phyloP scores from a whole-genome alignment of 345 rosid genomes.

The Lumnitzera littorea region DNA sequence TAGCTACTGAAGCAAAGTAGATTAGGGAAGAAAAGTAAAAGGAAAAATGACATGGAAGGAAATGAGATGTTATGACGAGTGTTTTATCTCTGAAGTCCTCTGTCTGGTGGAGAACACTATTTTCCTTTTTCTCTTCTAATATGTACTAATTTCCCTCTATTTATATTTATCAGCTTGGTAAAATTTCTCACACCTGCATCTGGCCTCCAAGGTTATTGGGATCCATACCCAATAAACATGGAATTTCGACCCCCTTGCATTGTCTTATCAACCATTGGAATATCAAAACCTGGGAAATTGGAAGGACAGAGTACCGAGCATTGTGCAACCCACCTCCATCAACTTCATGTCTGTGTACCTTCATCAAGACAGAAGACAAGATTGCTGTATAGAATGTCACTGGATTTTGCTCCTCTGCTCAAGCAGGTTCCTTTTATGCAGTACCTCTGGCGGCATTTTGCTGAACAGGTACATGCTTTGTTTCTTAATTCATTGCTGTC shows the following conservation, averaged over 20 bases:
- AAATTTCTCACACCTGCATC: constrained; percentile 86
- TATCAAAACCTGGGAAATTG: constrained; percentile 92
- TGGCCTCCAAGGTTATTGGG: constrained; percentile 95
- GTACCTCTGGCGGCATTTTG: constrained; percentile 83
- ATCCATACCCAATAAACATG: constrained; percentile 97
- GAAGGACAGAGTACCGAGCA: constrained; percentile 68
- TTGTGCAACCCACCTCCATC: constrained; percentile 91
- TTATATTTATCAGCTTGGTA: constrained; percentile 58
- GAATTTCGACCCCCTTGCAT: constrained; percentile 96
- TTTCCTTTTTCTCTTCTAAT: too few species aligned
- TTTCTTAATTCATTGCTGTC: neutral
- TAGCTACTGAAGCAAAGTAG: too few species aligned
- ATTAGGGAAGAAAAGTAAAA: too few species aligned
- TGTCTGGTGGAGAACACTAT: too few species aligned
- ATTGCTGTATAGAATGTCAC: constrained; percentile 82
- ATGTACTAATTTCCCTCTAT: neutral
- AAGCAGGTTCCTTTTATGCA: constrained; percentile 84
- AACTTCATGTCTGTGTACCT: constrained; percentile 93
- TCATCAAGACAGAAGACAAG: constrained; percentile 78
- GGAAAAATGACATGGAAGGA: too few species aligned
- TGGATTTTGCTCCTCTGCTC: constrained; percentile 86
- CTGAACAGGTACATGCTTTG: constrained; percentile 60
- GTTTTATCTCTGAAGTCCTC: too few species aligned
- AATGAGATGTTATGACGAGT: too few species aligned
- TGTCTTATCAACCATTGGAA: constrained; percentile 89